These are phyloP conservation scores for Triangularia verruculosa DNA, from an alignment of 2,329 filamentous ascomycete species.

Conservation along the genomic window DNA sequence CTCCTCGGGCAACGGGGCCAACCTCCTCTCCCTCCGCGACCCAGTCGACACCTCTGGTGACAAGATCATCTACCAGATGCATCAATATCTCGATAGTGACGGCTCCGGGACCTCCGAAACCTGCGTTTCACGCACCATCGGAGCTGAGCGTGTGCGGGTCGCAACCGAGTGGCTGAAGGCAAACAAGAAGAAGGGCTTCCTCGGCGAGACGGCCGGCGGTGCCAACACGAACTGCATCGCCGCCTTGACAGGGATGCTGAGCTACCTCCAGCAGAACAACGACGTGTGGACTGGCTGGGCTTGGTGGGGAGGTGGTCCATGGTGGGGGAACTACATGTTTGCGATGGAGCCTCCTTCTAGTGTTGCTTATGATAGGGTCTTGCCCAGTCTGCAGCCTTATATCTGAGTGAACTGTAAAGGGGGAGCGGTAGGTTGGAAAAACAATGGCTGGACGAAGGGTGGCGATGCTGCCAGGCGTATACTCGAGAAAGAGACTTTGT, in stretches of 20 bases:
- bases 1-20: slow-evolving; percentile 37
- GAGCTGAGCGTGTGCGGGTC: slow-evolving; percentile 45
- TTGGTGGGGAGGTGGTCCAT: slow-evolving; percentile 59
- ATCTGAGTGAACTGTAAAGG: not conserved
- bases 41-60: slow-evolving; percentile 33
- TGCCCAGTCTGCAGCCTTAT: slow-evolving; percentile 24
- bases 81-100: slow-evolving; percentile 56
- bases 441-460: not conserved
- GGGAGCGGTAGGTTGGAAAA: not conserved
- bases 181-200: slow-evolving; percentile 52
- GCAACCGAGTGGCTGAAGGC: slow-evolving; percentile 54
- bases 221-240: slow-evolving; percentile 47
- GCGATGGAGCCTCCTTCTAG: slow-evolving; percentile 43
- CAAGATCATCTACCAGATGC: slow-evolving; percentile 55
- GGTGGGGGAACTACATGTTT: slow-evolving; percentile 48
- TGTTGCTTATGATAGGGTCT: slow-evolving; percentile 36
- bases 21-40: slow-evolving; percentile 44
- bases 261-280: slow-evolving; percentile 49
- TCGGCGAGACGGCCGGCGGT: slow-evolving; percentile 56
- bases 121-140: slow-evolving; percentile 50
- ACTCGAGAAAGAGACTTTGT: not conserved
- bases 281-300: slow-evolving; percentile 56
- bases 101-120: slow-evolving; percentile 45
- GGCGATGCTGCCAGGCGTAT: not conserved
- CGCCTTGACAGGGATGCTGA: slow-evolving; percentile 51